Evolutionary conservation across 495 filamentous ascomycete genomes (phyloP).

Genomic region (Lineolata rhizophorae): DNA sequence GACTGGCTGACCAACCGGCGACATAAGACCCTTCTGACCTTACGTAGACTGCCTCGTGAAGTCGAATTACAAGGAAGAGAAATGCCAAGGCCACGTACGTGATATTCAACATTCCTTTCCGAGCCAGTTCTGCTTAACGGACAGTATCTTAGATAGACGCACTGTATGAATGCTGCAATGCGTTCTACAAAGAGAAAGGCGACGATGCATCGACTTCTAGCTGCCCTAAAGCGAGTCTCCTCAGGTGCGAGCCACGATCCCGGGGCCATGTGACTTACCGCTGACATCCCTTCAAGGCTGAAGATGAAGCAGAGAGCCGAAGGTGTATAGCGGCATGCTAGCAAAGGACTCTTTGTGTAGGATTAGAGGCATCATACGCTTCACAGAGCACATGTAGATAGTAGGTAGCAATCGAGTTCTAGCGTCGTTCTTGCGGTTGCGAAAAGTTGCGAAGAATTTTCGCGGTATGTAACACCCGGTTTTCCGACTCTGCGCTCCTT

Average conservation of each 20-base stretch:
- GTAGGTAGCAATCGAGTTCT: too few relatives aligned
- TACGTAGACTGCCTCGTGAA: constrained; percentile 54
- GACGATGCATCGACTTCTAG: constrained; percentile 55
- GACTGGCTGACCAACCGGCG: background rate
- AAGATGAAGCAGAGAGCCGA: constrained; percentile 70
- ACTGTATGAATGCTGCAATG: constrained; percentile 87
- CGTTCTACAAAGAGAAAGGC: constrained; percentile 65
- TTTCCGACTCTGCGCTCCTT: too few relatives aligned
- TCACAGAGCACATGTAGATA: too few relatives aligned
- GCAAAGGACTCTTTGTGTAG: too few relatives aligned
- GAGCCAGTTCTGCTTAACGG: background rate
- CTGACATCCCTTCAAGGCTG: constrained; percentile 18
- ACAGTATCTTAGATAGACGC: constrained; percentile 44
- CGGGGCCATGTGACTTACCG: background rate
- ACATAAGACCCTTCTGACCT: background rate
- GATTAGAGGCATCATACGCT: too few relatives aligned
- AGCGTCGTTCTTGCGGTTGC: too few relatives aligned
- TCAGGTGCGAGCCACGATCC: constrained; percentile 21
- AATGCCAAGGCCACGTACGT: constrained; percentile 34
- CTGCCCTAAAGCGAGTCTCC: constrained; percentile 63
- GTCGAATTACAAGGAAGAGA: constrained; percentile 72
- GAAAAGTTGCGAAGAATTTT: too few relatives aligned
- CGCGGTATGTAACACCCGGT: too few relatives aligned
- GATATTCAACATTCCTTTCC: background rate
- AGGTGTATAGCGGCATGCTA: constrained; percentile 16